These are phyloP conservation scores for Neonectria hederae DNA, from an alignment of 2,329 filamentous ascomycete genomes.

Conservation along the genomic window DNA sequence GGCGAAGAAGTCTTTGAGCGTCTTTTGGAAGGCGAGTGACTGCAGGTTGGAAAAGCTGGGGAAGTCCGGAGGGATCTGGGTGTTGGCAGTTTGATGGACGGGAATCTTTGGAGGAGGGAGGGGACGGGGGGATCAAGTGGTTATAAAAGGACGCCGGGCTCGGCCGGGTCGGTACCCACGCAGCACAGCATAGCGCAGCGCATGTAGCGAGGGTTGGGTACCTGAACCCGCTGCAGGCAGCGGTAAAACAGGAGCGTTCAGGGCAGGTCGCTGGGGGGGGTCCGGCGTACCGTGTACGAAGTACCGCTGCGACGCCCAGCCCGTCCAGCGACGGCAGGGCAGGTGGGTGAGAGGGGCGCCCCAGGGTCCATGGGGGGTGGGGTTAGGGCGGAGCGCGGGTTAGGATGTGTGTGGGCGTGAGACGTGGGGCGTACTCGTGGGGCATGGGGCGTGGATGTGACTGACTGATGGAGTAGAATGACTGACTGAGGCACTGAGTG, in stretches of 20 bases:
- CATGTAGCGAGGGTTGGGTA: constrained; percentile 34
- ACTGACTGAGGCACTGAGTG: constrained; percentile 12
- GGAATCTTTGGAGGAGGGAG: constrained; percentile 41
- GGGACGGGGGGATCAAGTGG: constrained; percentile 43
- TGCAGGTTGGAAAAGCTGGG: constrained; percentile 28
- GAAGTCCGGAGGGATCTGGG: constrained; percentile 39
- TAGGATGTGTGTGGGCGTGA: constrained; percentile 16
- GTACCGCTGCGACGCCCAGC: constrained; percentile 4
- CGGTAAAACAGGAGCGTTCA: constrained; percentile 40
- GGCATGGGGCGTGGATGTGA: constrained; percentile 30
- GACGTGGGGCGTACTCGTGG: constrained; percentile 25
- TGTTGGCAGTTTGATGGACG: constrained; percentile 36
- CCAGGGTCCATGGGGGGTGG: constrained; percentile 15
- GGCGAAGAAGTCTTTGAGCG: constrained; percentile 10
- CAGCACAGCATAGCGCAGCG: constrained; percentile 35
- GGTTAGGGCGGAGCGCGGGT: constrained; percentile 20
- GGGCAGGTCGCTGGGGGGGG: constrained; percentile 30
- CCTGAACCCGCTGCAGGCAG: constrained; percentile 40
- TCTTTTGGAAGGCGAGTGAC: constrained; percentile 8
- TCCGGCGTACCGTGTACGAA: constrained; percentile 33
- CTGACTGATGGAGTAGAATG: constrained; percentile 9
- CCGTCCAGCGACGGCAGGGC: constrained; percentile 17
- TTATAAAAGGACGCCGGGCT: constrained; percentile 48
- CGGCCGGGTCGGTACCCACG: constrained; percentile 44
- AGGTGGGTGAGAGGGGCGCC: constrained; percentile 29